Evolutionary conservation across 345 rosid genomes (phyloP).

Genomic region (Eucalyptus cloeziana): DNA sequence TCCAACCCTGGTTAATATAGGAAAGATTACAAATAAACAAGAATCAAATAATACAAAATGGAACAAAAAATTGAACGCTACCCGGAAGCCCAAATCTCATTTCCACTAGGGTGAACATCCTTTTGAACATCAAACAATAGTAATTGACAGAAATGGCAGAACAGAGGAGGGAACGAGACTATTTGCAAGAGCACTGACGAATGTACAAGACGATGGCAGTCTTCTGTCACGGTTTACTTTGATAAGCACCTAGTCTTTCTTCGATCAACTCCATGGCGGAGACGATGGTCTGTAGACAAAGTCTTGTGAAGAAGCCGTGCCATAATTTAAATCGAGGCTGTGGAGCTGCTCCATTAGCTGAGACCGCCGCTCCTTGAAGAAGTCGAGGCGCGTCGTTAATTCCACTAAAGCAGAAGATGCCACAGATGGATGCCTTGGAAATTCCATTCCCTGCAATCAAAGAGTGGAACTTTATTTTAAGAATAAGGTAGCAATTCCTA

Average conservation of each 20-base stretch:
- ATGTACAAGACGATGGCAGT: constrained; percentile 31
- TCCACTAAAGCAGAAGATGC: constrained; percentile 89
- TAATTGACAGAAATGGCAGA: not conserved
- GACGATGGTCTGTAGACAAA: constrained; percentile 71
- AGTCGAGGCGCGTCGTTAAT: constrained; percentile 92
- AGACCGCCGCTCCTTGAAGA: constrained; percentile 96
- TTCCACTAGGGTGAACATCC: not conserved
- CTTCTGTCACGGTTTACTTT: not conserved
- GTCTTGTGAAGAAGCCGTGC: constrained; percentile 72
- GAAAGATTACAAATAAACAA: not conserved
- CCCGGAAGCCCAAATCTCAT: constrained; percentile 8
- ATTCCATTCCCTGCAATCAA: constrained; percentile 51
- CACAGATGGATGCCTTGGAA: constrained; percentile 65
- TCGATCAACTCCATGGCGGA: constrained; percentile 79
- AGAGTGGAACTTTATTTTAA: not conserved
- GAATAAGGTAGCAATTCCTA: not conserved
- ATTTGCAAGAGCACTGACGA: constrained; percentile 29
- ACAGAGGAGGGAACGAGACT: not conserved
- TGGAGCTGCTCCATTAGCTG: constrained; percentile 98
- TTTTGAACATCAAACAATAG: not conserved
- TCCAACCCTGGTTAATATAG: not conserved
- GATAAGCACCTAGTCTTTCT: not conserved
- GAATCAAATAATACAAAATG: not conserved
- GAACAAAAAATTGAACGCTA: not conserved
- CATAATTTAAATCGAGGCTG: constrained; percentile 85